Conservation (phyloP, 192 early-diverging fungal species). For the Backusella tuberculispora region DNA sequence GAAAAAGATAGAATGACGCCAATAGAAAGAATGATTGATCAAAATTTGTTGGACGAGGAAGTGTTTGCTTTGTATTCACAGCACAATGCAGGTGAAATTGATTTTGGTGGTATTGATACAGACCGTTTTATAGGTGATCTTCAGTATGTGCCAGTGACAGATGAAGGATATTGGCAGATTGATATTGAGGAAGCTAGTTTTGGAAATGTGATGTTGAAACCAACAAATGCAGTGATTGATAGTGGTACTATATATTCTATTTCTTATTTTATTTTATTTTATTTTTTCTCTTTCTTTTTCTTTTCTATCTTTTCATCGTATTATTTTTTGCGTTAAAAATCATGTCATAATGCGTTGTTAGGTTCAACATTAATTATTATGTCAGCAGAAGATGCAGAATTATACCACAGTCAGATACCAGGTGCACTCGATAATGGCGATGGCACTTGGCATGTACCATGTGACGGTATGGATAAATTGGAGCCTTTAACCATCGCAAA, state of each 20-base stretch:
- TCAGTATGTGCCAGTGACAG: conserved; percentile 52
- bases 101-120: conserved; percentile 57
- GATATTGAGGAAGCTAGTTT: conserved; percentile 41
- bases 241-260: conserved; percentile 40
- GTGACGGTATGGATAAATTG: not conserved
- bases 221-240: conserved; percentile 46
- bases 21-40: conserved; percentile 28
- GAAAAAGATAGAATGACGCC: conserved; percentile 4
- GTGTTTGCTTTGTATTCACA: conserved; percentile 33
- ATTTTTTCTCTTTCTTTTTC: no score
- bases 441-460: conserved; percentile 29
- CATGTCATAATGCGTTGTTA: not conserved
- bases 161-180: conserved; percentile 61
- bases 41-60: conserved; percentile 12
- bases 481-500: not conserved
- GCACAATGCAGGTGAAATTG: conserved; percentile 28
- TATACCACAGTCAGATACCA: conserved; percentile 48
- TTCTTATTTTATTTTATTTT: no score
- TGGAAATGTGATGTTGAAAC: conserved; percentile 23
- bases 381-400: conserved; percentile 39
- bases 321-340: no score
- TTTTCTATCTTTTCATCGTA: no score
- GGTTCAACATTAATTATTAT: conserved; percentile 54
- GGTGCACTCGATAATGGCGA: conserved; percentile 32
- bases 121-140: conserved; percentile 55